Evolutionary conservation across 176 grass and related monocot species (phyloP), one percentile per base, ranked within the genome.

Genomic region (Musa beccarii): DNA sequence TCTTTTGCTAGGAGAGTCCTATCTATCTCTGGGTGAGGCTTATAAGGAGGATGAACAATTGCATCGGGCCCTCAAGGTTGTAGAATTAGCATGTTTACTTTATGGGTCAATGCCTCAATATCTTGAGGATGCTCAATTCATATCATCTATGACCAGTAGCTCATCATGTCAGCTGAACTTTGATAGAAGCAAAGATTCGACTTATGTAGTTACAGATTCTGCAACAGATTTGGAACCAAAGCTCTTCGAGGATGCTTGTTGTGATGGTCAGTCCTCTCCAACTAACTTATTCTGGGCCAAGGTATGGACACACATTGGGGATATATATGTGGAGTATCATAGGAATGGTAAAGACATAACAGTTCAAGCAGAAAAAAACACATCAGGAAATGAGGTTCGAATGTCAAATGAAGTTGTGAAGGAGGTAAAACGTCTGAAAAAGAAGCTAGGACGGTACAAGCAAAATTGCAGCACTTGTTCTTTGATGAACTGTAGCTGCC

Each of bases 321-420:
- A 99, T 81, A 81, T 94, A 56, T 92, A 87, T 84, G 88, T 83
- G 9, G 90, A 99, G 82, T 94, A 91, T 84, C 80, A 91, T 81
- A 89, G 83, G 80, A 85, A 59, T 12, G 81, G 81, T 59, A 81
- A 82, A 84, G 84, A 87, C 82, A 66, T 79, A 84, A 78, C 81
- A 49, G 80, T 79, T 51, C 53, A 77, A 63, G 81, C 56, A 79
- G 81, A 83, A 74, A 83, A 78, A 61, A 84, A 66, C 14, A 14
- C 85, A 28, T 87, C 76, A 54, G 83, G 80, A 53, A 85, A 75
- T 74, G 84, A 82, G 73, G 69, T 85, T 61, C 82, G 80, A 76
- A 92, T 99, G 84, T 92, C 95, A 84, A 92, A 92, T 91, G 95
- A 99, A 89, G 90, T 99, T 81, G 95, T 90, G 70, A 89, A 89